Percentiles rank a stretch among this genome's conserved stretches.
Evolutionary conservation across 108 stramenopile species (phyloP).

Genomic region (Ochromonas danica): DNA sequence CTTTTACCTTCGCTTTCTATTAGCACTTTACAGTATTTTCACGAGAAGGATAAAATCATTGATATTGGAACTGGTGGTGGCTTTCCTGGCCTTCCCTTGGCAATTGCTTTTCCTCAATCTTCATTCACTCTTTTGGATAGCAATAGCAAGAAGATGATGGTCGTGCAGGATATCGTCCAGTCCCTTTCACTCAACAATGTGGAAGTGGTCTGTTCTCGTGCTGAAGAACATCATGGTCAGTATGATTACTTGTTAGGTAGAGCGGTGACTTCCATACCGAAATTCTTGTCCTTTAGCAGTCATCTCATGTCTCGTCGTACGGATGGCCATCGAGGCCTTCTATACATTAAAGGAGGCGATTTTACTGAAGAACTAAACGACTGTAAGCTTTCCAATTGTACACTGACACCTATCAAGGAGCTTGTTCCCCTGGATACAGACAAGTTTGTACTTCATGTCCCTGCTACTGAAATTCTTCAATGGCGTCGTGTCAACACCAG

Average conservation of each 20-base stretch:
- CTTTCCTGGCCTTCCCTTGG: conserved; percentile 81
- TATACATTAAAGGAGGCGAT: conserved; percentile 40
- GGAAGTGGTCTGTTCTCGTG: conserved; percentile 41
- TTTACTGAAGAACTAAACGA: conserved; percentile 20
- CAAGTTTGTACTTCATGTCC: conserved; percentile 18
- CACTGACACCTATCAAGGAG: neutral
- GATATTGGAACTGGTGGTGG: conserved; percentile 69
- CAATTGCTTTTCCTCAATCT: conserved; percentile 65
- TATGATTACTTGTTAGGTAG: conserved; percentile 50
- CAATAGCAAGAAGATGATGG: conserved; percentile 69
- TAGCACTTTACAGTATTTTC: conserved; percentile 44
- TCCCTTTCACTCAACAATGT: conserved; percentile 50
- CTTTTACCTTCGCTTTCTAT: conserved; percentile 71
- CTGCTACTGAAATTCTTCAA: neutral
- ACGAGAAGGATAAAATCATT: conserved; percentile 37
- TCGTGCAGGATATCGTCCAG: conserved; percentile 50
- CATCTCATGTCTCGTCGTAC: conserved; percentile 11
- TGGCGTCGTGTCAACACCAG: too few relatives aligned
- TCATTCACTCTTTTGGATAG: conserved; percentile 74
- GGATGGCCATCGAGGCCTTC: neutral
- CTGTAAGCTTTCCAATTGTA: neutral
- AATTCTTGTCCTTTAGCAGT: conserved; percentile 30
- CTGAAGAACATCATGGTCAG: conserved; percentile 47
- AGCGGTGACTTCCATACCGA: conserved; percentile 52
- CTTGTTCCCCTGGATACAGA: conserved; percentile 18